Evolutionary conservation across 1,139 yeast species (phyloP).

Genomic region (Hyphopichia wangnamkhiaoensis): DNA sequence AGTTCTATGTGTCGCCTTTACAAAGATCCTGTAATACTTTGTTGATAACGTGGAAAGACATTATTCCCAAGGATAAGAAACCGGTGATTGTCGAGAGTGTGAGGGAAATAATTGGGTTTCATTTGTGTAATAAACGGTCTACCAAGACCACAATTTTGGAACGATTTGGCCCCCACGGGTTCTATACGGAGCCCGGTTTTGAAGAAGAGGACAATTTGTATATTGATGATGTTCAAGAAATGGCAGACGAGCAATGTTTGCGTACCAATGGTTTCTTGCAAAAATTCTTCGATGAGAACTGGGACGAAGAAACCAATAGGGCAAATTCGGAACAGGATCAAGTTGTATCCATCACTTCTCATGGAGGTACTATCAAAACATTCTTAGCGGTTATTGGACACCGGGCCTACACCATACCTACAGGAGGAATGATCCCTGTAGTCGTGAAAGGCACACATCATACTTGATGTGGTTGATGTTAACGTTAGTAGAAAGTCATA

Average conservation of each 20-base stretch:
- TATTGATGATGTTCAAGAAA: slow-evolving; percentile 45
- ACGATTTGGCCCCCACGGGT: slow-evolving; percentile 38
- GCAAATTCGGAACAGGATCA: slow-evolving; percentile 17
- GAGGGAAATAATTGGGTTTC: slow-evolving; percentile 57
- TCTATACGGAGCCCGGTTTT: slow-evolving; percentile 46
- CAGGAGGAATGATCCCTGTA: slow-evolving; percentile 61
- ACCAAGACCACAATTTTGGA: slow-evolving; percentile 29
- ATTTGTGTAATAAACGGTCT: slow-evolving; percentile 30
- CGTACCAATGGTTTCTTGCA: slow-evolving; percentile 52
- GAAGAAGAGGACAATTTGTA: slow-evolving; percentile 49
- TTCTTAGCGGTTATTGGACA: slow-evolving; percentile 55
- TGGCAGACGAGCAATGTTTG: slow-evolving; percentile 45
- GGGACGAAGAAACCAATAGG: slow-evolving; percentile 16
- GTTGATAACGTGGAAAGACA: slow-evolving; percentile 54
- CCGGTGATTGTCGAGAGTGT: slow-evolving; percentile 38
- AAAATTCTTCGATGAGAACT: slow-evolving; percentile 41
- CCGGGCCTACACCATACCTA: slow-evolving; percentile 54
- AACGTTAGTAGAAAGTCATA: too few species aligned
- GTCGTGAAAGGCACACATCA: slow-evolving; percentile 44
- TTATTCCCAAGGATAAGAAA: slow-evolving; percentile 15
- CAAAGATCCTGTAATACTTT: slow-evolving; percentile 65
- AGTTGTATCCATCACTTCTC: slow-evolving; percentile 55
- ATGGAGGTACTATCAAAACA: slow-evolving; percentile 62
- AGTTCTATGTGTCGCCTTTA: slow-evolving; percentile 65
- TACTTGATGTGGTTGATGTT: neutral